Percentiles rank a stretch among this genome's conserved stretches.
Evolutionary conservation across 371 early-diverging fungal species (phyloP).

Genomic region (Mortierella sp.): DNA sequence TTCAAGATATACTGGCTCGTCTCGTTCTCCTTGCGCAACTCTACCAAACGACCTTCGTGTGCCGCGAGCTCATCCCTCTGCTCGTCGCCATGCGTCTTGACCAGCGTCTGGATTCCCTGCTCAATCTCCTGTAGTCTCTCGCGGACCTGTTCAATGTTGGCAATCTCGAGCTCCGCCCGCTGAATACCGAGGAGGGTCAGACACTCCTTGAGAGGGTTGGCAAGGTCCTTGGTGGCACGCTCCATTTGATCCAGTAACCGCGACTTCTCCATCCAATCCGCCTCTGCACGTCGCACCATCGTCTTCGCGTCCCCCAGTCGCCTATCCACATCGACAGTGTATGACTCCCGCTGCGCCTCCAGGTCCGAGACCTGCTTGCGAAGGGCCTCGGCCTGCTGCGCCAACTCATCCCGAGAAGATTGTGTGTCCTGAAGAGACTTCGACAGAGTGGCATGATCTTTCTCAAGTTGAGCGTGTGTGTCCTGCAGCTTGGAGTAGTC

Average conservation of each 20-base stretch:
- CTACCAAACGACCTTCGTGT: neutral
- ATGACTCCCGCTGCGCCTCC: conserved; percentile 44
- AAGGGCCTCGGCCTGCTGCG: conserved; percentile 27
- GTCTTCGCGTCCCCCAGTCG: conserved; percentile 62
- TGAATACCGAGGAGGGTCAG: conserved; percentile 20
- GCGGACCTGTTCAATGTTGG: conserved; percentile 24
- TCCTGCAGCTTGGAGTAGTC: conserved; percentile 32
- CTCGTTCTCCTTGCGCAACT: conserved; percentile 30
- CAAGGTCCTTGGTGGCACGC: conserved; percentile 26
- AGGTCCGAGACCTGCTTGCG: conserved; percentile 42
- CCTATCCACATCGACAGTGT: conserved; percentile 61
- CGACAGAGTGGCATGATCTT: conserved; percentile 24
- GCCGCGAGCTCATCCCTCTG: neutral
- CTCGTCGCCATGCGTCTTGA: conserved; percentile 17
- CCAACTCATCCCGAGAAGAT: conserved; percentile 29
- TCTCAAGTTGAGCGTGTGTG: conserved; percentile 56
- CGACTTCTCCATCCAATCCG: conserved; percentile 63
- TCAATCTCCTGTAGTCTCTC: conserved; percentile 25
- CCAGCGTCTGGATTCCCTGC: conserved; percentile 14
- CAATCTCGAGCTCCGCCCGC: neutral
- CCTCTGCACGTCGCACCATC: conserved; percentile 67
- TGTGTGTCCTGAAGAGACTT: conserved; percentile 15
- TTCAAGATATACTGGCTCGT: conserved; percentile 27
- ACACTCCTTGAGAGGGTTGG: conserved; percentile 31
- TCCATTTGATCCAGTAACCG: conserved; percentile 40